Evolutionary conservation across 805 yeast genomes (phyloP).

Genomic region (Suhomyces emberorum): DNA sequence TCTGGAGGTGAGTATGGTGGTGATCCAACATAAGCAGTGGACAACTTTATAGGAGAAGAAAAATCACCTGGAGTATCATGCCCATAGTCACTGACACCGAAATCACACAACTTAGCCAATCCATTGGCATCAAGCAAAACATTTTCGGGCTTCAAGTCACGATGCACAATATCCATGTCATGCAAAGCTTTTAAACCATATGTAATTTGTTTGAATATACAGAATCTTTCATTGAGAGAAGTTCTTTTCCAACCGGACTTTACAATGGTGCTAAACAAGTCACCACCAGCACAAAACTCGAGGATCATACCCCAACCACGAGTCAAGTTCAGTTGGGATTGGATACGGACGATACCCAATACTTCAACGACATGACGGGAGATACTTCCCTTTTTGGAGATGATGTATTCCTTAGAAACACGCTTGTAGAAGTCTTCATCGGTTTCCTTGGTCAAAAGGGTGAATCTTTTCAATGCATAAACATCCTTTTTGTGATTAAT

Average conservation of each 20-base stretch:
- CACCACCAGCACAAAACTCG: conserved; percentile 62
- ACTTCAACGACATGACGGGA: conserved; percentile 62
- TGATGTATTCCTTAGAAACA: conserved; percentile 60
- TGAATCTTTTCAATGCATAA: conserved; percentile 66
- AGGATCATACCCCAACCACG: conserved; percentile 77
- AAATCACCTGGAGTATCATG: conserved; percentile 53
- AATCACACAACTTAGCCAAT: conserved; percentile 66
- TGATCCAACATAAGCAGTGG: conserved; percentile 63
- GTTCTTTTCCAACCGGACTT: conserved; percentile 59
- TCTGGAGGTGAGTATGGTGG: conserved; percentile 84
- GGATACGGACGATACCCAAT: conserved; percentile 53
- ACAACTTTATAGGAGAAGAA: conserved; percentile 33
- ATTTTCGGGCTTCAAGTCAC: conserved; percentile 76
- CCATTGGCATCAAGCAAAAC: conserved; percentile 59
- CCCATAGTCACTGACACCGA: conserved; percentile 70
- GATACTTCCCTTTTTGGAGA: conserved; percentile 52
- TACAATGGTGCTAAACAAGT: conserved; percentile 53
- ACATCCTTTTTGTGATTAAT: conserved; percentile 39
- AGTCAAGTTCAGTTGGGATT: conserved; percentile 49
- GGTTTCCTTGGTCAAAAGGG: conserved; percentile 56
- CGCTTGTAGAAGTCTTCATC: conserved; percentile 63
- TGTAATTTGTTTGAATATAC: conserved; percentile 66
- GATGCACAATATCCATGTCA: conserved; percentile 63
- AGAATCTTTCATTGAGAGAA: conserved; percentile 51
- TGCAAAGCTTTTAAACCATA: conserved; percentile 63